Base-by-base conservation (phyloP, 805 yeast species). In the Teunomyces aglyptinius region DNA sequence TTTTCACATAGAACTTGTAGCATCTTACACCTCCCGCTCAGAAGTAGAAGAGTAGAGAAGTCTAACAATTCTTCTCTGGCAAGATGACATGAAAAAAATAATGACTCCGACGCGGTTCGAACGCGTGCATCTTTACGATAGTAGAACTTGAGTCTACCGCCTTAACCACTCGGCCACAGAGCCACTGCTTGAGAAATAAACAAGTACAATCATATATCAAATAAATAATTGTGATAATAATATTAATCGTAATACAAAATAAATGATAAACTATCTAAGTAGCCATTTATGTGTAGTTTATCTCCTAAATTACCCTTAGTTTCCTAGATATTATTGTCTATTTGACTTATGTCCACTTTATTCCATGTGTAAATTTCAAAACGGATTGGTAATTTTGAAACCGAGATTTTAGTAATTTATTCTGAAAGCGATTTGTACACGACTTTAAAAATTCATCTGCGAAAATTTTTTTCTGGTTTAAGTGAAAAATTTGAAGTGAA, bases 51-150 rank as follows among this genome's bases (percentile, higher is more conserved):
- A n/a, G n/a, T n/a, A n/a, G n/a, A n/a, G n/a, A n/a, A n/a, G n/a
- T n/a, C n/a, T n/a, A n/a, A n/a, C n/a, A n/a, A n/a, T n/a, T n/a
- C n/a, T n/a, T n/a, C n/a, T n/a, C n/a, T n/a, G n/a, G n/a, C n/a
- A n/a, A n/a, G n/a, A n/a, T n/a, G n/a, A n/a, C n/a, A n/a, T n/a
- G n/a, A n/a, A n/a, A n/a, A n/a, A n/a, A 24, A 48, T 48, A 39
- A n/a, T 48, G 51, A 49, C 51, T 49, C 51, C 49, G 41, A 46
- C 49, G 51, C 51, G 51, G 46, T 49, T 49, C 51, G 51, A 49
- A 49, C 51, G 51, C 51, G 47, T 46, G 49, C 49, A 46, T 43
- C 49, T 46, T 42, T 42, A 43, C 49, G 49, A 47, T 47, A 47
- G 43, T 47, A 47, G 49, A 47, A 47, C 49, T 47, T 47, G 49